Evolutionary conservation across 2,329 filamentous ascomycete genomes (phyloP).

Genomic region (Calonectria multiphialidica): DNA sequence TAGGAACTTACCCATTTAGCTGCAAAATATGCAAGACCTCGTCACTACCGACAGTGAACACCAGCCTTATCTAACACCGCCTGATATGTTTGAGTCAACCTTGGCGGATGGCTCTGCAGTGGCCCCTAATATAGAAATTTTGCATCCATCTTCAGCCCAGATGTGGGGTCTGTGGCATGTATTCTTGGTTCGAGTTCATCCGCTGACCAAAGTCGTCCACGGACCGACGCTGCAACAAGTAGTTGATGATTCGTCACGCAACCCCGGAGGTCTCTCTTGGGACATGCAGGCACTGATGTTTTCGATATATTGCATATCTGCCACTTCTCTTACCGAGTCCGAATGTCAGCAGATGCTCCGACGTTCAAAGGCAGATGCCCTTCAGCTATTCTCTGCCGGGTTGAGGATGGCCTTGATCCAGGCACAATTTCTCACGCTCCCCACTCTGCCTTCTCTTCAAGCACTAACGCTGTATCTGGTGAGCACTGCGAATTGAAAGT

Average conservation of each 20-base stretch:
- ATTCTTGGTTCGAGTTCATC: constrained; percentile 20
- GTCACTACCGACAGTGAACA: neutral
- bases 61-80: neutral
- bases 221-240: constrained; percentile 1
- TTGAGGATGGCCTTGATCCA: constrained; percentile 8
- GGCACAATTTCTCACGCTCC: constrained; percentile 3
- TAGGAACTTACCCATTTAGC: neutral
- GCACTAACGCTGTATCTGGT: constrained; percentile 20
- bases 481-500: neutral
- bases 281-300: constrained; percentile 12
- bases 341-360: constrained; percentile 4
- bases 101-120: neutral
- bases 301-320: constrained; percentile 11
- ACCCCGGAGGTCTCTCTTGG: neutral
- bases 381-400: constrained; percentile 6
- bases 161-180: constrained; percentile 20
- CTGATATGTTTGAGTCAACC: neutral
- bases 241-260: neutral
- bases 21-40: neutral
- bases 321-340: neutral
- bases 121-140: neutral
- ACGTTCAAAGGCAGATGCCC: neutral
- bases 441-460: constrained; percentile 13
- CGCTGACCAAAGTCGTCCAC: constrained; percentile 22
- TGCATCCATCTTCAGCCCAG: neutral